Evolutionary conservation across 345 rosid genomes (phyloP).

Genomic region (Aquilaria malaccensis): DNA sequence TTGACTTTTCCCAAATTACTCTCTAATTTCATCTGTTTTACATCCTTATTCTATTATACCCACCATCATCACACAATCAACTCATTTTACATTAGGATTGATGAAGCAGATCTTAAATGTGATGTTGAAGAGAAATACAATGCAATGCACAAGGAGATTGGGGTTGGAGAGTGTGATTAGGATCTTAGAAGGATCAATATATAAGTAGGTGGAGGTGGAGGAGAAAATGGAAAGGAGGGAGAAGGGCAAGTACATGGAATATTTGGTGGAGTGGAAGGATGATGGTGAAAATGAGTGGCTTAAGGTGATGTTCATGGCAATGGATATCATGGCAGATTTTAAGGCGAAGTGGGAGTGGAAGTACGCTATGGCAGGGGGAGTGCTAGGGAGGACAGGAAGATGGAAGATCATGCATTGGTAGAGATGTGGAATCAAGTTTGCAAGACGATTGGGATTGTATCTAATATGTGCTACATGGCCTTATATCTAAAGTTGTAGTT

Average conservation of each 20-base stretch:
- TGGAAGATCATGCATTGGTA: slow-evolving; percentile 73
- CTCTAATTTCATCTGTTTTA: too few relatives aligned
- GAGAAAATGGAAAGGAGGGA: slow-evolving; percentile 77
- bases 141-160: slow-evolving; percentile 66
- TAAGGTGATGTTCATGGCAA: slow-evolving; percentile 41
- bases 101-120: slow-evolving; percentile 58
- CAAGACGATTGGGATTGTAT: too few relatives aligned
- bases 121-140: slow-evolving; percentile 77
- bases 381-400: slow-evolving; percentile 51
- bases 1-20: too few relatives aligned
- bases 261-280: slow-evolving; percentile 80
- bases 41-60: too few relatives aligned
- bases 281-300: slow-evolving; percentile 80
- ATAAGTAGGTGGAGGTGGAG: slow-evolving; percentile 81
- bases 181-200: slow-evolving; percentile 42
- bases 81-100: slow-evolving; percentile 31
- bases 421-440: slow-evolving; percentile 28
- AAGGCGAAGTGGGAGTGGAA: slow-evolving; percentile 58
- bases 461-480: too few relatives aligned
- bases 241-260: slow-evolving; percentile 59
- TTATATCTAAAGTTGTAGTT: too few relatives aligned
- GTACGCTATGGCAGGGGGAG: slow-evolving; percentile 74
- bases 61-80: too few relatives aligned
- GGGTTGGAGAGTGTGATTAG: slow-evolving; percentile 66
- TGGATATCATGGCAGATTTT: slow-evolving; percentile 66